phyloP scores from a whole-genome alignment of 1,284 basidiomycete genomes.

The Austroboletus rostrupii region DNA sequence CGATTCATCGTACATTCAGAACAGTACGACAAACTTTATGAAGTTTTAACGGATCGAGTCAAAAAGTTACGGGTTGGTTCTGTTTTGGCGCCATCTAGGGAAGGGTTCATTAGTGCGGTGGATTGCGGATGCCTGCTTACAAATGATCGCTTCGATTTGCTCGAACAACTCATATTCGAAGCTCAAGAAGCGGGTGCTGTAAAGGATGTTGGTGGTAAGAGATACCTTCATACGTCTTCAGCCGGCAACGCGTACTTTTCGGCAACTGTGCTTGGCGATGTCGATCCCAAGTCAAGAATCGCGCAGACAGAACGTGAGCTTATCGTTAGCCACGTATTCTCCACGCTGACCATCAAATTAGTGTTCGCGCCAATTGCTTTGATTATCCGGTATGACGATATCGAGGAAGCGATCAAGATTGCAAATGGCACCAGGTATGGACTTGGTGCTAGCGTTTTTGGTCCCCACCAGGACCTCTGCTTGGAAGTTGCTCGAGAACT shows the following conservation, averaged over 20 bases:
- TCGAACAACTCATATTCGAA: slow-evolving; percentile 68
- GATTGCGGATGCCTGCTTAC: slow-evolving; percentile 85
- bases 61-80: slow-evolving; percentile 68
- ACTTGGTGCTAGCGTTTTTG: slow-evolving; percentile 95
- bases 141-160: slow-evolving; percentile 60
- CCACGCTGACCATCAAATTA: slow-evolving; percentile 28
- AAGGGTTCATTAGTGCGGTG: slow-evolving; percentile 65
- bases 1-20: slow-evolving; percentile 80
- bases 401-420: slow-evolving; percentile 81
- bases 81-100: slow-evolving; percentile 56
- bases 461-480: slow-evolving; percentile 73
- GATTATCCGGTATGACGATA: slow-evolving; percentile 75
- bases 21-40: slow-evolving; percentile 72
- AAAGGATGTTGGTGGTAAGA: slow-evolving; percentile 64
- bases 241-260: slow-evolving; percentile 77
- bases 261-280: slow-evolving; percentile 85
- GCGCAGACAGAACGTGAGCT: slow-evolving; percentile 74
- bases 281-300: slow-evolving; percentile 70
- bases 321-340: neutral
- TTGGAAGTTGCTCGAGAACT: slow-evolving; percentile 73
- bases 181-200: slow-evolving; percentile 74
- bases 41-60: slow-evolving; percentile 60
- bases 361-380: slow-evolving; percentile 89
- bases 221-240: slow-evolving; percentile 62
- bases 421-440: slow-evolving; percentile 88